Evolutionary conservation across 768 basidiomycete species (phyloP).

Genomic region (Pulveroboletus sp.): DNA sequence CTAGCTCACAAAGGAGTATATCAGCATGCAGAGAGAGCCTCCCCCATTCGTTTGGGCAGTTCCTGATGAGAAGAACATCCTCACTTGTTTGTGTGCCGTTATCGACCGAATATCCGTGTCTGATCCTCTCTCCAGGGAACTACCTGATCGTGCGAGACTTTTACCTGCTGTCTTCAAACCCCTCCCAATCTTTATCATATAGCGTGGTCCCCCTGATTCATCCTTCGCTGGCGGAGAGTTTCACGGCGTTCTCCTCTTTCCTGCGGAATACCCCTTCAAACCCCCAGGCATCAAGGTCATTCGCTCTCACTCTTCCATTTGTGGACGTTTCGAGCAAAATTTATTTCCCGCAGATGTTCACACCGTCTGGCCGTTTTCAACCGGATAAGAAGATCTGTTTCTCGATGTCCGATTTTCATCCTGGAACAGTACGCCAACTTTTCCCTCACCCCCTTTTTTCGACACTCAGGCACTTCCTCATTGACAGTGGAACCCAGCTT

Average conservation of each 20-base stretch:
- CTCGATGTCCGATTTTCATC: slow-evolving; percentile 96
- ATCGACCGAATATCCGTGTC: slow-evolving; percentile 3
- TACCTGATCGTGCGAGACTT: slow-evolving; percentile 75
- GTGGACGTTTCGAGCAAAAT: slow-evolving; percentile 5
- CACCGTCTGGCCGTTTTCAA: slow-evolving; percentile 87
- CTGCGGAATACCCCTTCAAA: slow-evolving; percentile 94
- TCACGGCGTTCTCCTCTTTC: slow-evolving; percentile 89
- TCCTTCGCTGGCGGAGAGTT: slow-evolving; percentile 92
- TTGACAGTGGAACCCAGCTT: slow-evolving; percentile 87
- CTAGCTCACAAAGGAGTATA: slow-evolving; percentile 85
- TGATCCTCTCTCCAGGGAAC: slow-evolving; percentile 63
- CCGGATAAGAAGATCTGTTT: slow-evolving; percentile 97
- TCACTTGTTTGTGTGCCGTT: slow-evolving; percentile 68
- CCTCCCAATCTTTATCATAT: slow-evolving; percentile 8
- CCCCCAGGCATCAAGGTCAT: slow-evolving; percentile 93
- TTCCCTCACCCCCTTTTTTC: neutral
- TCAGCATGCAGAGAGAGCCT: slow-evolving; percentile 87
- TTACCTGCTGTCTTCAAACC: neutral
- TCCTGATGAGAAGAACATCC: slow-evolving; percentile 97
- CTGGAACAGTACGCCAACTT: slow-evolving; percentile 67
- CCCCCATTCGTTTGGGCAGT: slow-evolving; percentile 95
- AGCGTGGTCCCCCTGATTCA: slow-evolving; percentile 94
- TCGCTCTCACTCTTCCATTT: neutral
- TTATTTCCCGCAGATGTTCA: slow-evolving; percentile 66
- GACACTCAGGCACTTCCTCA: neutral